Conservation (phyloP, 257 asterid species). For the Solanum clarkiae region DNA sequence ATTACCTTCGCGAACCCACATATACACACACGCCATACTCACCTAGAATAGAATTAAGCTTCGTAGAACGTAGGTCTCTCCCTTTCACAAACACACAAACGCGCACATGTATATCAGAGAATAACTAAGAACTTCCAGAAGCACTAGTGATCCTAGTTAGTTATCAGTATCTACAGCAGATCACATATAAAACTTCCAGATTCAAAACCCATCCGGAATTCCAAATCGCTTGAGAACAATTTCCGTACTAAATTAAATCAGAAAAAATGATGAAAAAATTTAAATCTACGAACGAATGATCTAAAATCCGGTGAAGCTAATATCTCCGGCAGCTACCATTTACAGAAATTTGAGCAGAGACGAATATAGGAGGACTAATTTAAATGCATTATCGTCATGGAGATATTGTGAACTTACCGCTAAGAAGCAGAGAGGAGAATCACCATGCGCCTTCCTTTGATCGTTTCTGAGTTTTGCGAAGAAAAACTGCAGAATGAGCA, state of each 20-base stretch:
- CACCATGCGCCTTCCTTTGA: neutral
- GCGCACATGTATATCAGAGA: neutral
- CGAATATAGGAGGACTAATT: neutral
- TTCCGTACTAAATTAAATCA: neutral
- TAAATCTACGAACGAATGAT: neutral
- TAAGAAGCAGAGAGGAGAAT: neutral
- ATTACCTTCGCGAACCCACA: neutral
- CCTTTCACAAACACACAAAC: neutral
- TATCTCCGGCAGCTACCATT: neutral
- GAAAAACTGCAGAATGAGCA: neutral
- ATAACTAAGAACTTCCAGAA: neutral
- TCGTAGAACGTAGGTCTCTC: neutral
- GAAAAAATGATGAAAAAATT: neutral
- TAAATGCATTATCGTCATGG: neutral
- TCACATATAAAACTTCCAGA: neutral
- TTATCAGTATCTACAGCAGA: neutral
- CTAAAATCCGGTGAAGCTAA: neutral
- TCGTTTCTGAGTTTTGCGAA: neutral
- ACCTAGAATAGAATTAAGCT: neutral
- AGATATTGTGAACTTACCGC: neutral
- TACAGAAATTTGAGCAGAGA: neutral
- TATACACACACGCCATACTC: neutral
- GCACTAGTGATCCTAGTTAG: neutral
- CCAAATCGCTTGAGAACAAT: neutral
- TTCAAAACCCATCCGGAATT: neutral